Conservation (phyloP, 805 yeast genomes). For the Henningerozyma blattae region DNA sequence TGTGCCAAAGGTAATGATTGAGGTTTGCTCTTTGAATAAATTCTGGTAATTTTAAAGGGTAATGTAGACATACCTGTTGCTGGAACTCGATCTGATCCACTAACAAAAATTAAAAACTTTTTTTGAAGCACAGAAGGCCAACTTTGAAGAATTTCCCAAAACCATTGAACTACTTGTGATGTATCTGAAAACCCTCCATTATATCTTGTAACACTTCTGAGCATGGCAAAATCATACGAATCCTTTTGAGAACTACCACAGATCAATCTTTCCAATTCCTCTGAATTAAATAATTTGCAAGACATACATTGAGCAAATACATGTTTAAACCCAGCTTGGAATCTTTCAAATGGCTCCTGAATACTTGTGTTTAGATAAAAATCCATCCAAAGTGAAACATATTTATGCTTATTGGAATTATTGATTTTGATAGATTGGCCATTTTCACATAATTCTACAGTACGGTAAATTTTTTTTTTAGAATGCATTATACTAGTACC, state of each 20-base stretch:
- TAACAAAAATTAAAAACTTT: constrained; percentile 59
- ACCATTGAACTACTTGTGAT: constrained; percentile 52
- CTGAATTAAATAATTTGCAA: constrained; percentile 64
- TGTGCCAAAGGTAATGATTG: constrained; percentile 73
- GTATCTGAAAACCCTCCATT: constrained; percentile 40
- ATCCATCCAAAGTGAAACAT: constrained; percentile 49
- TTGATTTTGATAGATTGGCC: constrained; percentile 52
- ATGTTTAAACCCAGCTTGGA: constrained; percentile 56
- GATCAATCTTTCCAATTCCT: constrained; percentile 66
- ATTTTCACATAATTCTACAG: constrained; percentile 40
- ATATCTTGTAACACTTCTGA: constrained; percentile 66
- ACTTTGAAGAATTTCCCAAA: constrained; percentile 53
- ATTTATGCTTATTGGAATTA: constrained; percentile 42
- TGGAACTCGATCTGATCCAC: constrained; percentile 87
- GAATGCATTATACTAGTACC: too few relatives aligned
- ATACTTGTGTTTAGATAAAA: constrained; percentile 50
- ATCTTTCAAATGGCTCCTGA: constrained; percentile 39
- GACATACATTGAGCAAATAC: constrained; percentile 72
- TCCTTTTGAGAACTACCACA: constrained; percentile 58
- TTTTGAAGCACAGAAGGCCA: constrained; percentile 43
- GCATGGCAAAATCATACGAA: constrained; percentile 44
- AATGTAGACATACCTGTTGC: constrained; percentile 81
- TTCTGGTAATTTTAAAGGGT: constrained; percentile 54
- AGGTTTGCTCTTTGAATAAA: constrained; percentile 20
- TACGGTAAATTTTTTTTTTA: constrained; percentile 14